A percentile compares a stretch with the other conserved stretches of the same genome.
Conservation (phyloP, 108 stramenopile genomes). For the Schizochytrium sp. region DNA sequence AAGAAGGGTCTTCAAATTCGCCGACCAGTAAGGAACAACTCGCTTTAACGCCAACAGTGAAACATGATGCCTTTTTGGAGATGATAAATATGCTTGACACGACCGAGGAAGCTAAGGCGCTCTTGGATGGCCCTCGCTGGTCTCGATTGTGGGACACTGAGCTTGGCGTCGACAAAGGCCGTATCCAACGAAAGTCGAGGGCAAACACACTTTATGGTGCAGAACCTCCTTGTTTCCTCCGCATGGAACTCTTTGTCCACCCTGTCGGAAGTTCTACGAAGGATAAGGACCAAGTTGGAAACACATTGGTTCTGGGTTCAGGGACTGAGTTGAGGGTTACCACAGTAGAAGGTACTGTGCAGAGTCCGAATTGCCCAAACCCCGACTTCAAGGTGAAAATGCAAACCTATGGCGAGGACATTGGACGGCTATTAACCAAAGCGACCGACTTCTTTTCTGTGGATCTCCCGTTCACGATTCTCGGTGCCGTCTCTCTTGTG, state of each 20-base stretch:
- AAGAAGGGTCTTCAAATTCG: no score
- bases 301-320: neutral
- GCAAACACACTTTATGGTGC: neutral
- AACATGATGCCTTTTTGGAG: neutral
- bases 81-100: constrained; percentile 1
- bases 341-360: neutral
- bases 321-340: neutral
- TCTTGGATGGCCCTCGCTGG: neutral
- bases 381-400: neutral
- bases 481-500: constrained; percentile 58
- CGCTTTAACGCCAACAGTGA: no score
- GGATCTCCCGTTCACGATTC: neutral
- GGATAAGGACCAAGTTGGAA: neutral
- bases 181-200: neutral
- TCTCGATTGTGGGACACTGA: neutral
- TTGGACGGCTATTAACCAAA: neutral
- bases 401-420: neutral
- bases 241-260: neutral
- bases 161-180: neutral
- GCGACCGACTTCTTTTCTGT: constrained; percentile 5
- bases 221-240: neutral
- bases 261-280: neutral
- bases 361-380: neutral
- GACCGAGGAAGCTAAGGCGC: neutral
- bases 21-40: no score